Percentiles rank a stretch among this genome's conserved stretches.
Evolutionary conservation across 192 early-diverging fungal genomes (phyloP).

Genomic region (Polychytrium aggregatum): DNA sequence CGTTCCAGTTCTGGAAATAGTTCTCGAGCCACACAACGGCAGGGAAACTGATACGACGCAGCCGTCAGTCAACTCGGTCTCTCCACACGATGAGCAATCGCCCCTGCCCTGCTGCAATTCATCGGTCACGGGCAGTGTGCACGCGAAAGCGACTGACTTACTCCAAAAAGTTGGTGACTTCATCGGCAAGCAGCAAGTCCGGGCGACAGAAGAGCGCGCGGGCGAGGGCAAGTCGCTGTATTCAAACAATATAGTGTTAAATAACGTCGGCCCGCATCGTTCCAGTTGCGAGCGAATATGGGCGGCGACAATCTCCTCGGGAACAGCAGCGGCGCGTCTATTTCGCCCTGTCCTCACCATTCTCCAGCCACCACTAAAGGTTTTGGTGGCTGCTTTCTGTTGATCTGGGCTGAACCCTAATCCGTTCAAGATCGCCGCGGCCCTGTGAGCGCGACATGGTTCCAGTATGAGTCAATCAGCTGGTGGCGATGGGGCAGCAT

Average conservation of each 20-base stretch:
- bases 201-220: conserved; percentile 72
- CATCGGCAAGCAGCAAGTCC: conserved; percentile 76
- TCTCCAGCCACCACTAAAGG: conserved; percentile 73
- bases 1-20: conserved; percentile 84
- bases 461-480: too few relatives aligned
- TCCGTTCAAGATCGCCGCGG: conserved; percentile 45
- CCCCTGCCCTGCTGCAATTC: too few relatives aligned
- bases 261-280: not conserved
- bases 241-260: too few relatives aligned
- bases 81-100: not conserved
- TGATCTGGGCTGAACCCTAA: conserved; percentile 61
- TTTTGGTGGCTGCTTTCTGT: conserved; percentile 49
- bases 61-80: too few relatives aligned
- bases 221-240: conserved; percentile 59
- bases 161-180: conserved; percentile 59
- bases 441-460: conserved; percentile 17
- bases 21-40: conserved; percentile 97
- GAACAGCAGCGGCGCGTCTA: not conserved
- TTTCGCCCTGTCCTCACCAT: conserved; percentile 40
- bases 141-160: conserved; percentile 8
- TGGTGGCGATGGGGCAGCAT: too few relatives aligned
- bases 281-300: not conserved
- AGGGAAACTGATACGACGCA: conserved; percentile 47
- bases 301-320: not conserved
- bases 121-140: too few relatives aligned